A percentile compares a stretch with the other conserved stretches of the same genome.
phyloP scores from a whole-genome alignment of 1,139 yeast genomes.

The Komagataea norvegica region DNA sequence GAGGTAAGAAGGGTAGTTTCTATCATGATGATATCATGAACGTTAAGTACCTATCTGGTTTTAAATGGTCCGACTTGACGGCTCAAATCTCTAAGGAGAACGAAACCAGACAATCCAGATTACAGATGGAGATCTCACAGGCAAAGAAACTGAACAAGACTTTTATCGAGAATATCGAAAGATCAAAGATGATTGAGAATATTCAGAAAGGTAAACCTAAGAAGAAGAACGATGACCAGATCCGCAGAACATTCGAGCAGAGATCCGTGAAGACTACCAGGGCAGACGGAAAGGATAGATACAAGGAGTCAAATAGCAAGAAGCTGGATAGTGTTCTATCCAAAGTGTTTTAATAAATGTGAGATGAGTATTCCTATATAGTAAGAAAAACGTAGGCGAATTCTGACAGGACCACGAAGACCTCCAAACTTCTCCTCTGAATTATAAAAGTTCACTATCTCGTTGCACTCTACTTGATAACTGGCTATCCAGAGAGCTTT shows the following conservation, averaged over 20 bases:
- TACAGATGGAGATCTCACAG: constrained; percentile 83
- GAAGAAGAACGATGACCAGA: constrained; percentile 24
- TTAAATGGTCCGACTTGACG: constrained; percentile 93
- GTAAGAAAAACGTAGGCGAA: neutral
- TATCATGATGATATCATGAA: constrained; percentile 93
- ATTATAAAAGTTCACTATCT: no score
- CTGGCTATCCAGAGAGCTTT: no score
- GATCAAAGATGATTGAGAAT: constrained; percentile 71
- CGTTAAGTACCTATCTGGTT: constrained; percentile 82
- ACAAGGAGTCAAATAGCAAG: constrained; percentile 35
- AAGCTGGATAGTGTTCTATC: constrained; percentile 20
- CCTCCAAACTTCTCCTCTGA: no score
- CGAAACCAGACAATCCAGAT: constrained; percentile 81
- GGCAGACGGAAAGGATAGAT: constrained; percentile 51
- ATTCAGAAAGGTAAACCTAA: constrained; percentile 48
- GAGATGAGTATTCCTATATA: neutral
- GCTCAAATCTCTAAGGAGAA: constrained; percentile 91
- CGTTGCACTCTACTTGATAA: no score
- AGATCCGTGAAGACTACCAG: constrained; percentile 59
- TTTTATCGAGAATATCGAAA: constrained; percentile 79
- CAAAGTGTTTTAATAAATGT: constrained; percentile 16
- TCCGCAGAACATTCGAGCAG: constrained; percentile 58
- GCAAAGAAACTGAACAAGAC: constrained; percentile 83
- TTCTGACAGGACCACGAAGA: no score
- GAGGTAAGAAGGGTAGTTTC: constrained; percentile 90